Conservation (phyloP, 257 asterid species). For the Capsicum baccatum region DNA sequence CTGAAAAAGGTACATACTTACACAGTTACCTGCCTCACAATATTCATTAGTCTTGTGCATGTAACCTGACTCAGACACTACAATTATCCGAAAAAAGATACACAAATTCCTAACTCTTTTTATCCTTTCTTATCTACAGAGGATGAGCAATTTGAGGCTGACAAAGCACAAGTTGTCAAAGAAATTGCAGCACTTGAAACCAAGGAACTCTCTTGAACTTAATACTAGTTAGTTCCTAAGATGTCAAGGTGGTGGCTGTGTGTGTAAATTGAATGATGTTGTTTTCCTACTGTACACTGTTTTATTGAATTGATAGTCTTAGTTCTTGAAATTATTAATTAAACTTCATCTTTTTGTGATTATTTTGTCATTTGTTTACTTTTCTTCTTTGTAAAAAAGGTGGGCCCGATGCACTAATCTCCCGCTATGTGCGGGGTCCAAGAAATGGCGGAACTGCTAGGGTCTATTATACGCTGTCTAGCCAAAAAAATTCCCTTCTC, state of each 20-base stretch:
- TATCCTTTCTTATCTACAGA: conserved; percentile 48
- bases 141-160: conserved; percentile 91
- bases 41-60: not conserved
- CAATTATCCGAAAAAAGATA: not conserved
- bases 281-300: not conserved
- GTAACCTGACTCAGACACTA: not conserved
- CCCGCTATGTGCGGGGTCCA: no score
- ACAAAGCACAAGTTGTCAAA: conserved; percentile 84
- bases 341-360: not conserved
- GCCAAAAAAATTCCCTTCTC: no score
- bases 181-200: conserved; percentile 89
- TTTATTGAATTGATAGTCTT: not conserved
- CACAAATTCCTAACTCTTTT: not conserved
- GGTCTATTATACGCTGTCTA: no score
- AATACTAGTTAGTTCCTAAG: conserved; percentile 28
- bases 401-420: no score
- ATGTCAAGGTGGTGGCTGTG: not conserved
- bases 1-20: conserved; percentile 63
- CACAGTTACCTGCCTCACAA: not conserved
- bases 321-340: not conserved
- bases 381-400: not conserved
- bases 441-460: no score
- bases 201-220: conserved; percentile 47
- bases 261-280: conserved; percentile 4
- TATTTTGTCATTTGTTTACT: not conserved